Evolutionary conservation across 1,284 basidiomycete genomes (phyloP), one percentile per base, ranked within the genome.

Genomic region (Thecaphora frezii): DNA sequence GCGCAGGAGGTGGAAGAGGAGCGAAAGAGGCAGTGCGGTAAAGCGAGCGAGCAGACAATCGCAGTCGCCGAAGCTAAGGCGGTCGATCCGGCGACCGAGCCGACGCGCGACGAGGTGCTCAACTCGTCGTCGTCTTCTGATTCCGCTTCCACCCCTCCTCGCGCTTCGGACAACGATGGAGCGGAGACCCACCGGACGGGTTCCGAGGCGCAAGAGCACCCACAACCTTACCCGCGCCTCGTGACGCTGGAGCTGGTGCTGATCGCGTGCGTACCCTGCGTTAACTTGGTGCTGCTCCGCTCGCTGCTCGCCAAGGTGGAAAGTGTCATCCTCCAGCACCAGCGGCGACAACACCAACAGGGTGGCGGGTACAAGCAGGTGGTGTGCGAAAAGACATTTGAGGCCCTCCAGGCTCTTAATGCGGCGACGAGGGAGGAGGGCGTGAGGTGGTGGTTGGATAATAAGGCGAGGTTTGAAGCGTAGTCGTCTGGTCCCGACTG

Each of bases 261-360:
- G 22, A 65, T 70, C 38, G 61, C 67, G 5, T 68, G 68, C 37
- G 41, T 78, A 5, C 63, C 73, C 22, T 62, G 62, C 51, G 62
- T 78, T 44, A 78, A 78, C 44, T 58, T 78, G 26, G 73, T 77
- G 2, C 66, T 77, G 1, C 59, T 78, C 13, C 67, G 74, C 28
- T 69, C 73, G 10, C 59, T 72, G 16, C 58, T 78, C 18, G 28
- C 30, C 26, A 58, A 58, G n/a, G 69, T 77, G 14, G 58, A 62
- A 24, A 14, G 40, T 36, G 69, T 58, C 42, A 75, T 78, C 40
- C 23, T 61, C 12, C 46, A 49, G 21, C 61, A 58, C 25, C 49
- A 49, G 44, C 47, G 48, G 26, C 26, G 9, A 9, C 52, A 60
- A 36, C 37, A 43, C 12, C 37, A n/a, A 21, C 18, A 16, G 22